These are phyloP conservation scores for Bigelowiella natans DNA, from an alignment of 78 protist genomes.

Conservation along the genomic window DNA sequence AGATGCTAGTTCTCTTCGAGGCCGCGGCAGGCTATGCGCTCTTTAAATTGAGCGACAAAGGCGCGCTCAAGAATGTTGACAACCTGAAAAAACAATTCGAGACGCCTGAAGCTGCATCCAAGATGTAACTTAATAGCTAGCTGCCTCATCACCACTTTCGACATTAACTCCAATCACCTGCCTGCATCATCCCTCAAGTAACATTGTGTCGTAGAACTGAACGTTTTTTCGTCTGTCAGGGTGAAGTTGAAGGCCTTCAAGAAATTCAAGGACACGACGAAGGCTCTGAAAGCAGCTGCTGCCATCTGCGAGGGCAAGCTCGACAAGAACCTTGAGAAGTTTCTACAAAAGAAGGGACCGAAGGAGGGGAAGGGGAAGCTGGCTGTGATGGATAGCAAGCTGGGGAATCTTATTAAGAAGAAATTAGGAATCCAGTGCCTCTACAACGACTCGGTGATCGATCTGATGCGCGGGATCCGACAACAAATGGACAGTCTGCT, in stretches of 20 bases:
- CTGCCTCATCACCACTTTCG: too few species aligned
- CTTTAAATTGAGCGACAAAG: constrained; percentile 15
- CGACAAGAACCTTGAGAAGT: constrained; percentile 9
- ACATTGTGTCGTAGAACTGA: too few species aligned
- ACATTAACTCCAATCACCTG: too few species aligned
- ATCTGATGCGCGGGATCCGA: background rate
- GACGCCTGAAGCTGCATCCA: background rate
- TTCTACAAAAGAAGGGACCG: constrained; percentile 6
- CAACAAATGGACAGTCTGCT: background rate
- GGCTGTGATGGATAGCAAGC: background rate
- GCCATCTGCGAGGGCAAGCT: constrained; percentile 1
- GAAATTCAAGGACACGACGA: background rate
- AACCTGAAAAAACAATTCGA: background rate
- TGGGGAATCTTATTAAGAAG: background rate
- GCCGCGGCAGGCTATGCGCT: constrained; percentile 29
- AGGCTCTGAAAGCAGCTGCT: background rate
- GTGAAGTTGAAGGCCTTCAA: constrained; percentile 9
- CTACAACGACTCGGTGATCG: constrained; percentile 59
- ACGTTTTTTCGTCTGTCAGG: too few species aligned
- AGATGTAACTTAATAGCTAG: background rate
- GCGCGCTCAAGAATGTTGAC: background rate
- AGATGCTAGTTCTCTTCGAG: constrained; percentile 30
- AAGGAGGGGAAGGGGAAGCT: background rate
- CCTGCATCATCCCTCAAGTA: too few species aligned
- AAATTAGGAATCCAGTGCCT: background rate